Conservation (phyloP, 169 alveolate genomes). For the Eimeria nieschulzi region DNA sequence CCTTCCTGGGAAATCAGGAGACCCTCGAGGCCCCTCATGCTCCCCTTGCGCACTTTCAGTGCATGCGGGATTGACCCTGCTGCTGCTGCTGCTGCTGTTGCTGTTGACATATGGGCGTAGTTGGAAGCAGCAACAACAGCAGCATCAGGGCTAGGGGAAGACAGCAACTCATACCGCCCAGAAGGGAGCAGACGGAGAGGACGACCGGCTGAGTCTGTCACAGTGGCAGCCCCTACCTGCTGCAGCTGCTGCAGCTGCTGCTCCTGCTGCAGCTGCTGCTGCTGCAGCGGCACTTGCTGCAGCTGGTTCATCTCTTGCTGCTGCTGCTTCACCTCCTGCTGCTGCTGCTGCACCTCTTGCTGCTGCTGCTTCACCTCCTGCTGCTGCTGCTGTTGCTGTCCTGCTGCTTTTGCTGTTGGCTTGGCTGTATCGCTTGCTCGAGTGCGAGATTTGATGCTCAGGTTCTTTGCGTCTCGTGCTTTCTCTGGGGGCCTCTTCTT, state of each 20-base stretch:
- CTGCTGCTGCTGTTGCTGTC: constrained; percentile 6
- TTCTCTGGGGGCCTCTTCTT: constrained; percentile 1
- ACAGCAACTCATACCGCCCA: constrained; percentile 18
- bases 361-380: constrained; percentile 28
- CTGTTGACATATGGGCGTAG: not conserved
- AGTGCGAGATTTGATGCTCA: not conserved
- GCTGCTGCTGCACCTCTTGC: not conserved
- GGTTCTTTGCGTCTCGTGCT: not conserved
- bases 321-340: not conserved
- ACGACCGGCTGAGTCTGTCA: constrained; percentile 34
- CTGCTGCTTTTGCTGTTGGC: constrained; percentile 10
- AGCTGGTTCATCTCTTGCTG: constrained; percentile 5
- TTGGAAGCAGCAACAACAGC: not conserved
- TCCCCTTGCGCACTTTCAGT: not conserved
- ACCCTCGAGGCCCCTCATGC: not conserved
- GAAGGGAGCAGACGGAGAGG: constrained; percentile 15
- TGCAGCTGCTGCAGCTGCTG: not conserved
- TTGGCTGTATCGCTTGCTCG: not conserved
- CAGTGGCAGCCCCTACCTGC: not conserved
- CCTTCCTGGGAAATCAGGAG: not conserved
- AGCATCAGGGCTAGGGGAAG: not conserved
- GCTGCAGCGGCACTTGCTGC: constrained; percentile 26
- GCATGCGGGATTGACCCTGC: not conserved
- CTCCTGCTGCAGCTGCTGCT: constrained; percentile 18
- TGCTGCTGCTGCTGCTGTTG: constrained; percentile 60